These are phyloP conservation scores for Cutaneotrichosporon cavernicola DNA, from an alignment of 1,284 basidiomycete species.

Conservation along the genomic window DNA sequence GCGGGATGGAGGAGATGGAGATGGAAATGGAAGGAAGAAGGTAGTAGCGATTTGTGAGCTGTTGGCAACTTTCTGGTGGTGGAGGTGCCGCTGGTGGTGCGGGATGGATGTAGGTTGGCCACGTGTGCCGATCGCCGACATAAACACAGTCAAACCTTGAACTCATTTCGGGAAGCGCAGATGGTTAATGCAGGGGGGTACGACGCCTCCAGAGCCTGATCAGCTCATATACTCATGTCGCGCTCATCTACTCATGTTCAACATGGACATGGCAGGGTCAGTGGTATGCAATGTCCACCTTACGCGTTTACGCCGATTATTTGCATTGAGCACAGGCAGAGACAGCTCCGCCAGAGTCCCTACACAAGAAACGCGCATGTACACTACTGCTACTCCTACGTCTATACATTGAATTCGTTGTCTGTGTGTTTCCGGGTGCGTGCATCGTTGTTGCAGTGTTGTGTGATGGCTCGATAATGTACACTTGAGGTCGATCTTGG, in stretches of 20 bases:
- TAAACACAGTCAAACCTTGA: background rate
- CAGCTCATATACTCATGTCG: background rate
- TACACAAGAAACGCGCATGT: background rate
- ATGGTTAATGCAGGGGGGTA: background rate
- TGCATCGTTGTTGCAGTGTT: background rate
- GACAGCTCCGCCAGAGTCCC: background rate
- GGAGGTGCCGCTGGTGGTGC: background rate
- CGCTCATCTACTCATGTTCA: background rate
- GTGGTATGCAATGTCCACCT: background rate
- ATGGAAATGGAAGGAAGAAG: background rate
- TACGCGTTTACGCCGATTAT: background rate
- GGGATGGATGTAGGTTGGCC: background rate
- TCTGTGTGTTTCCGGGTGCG: background rate
- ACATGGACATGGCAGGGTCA: background rate
- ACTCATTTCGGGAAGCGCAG: background rate
- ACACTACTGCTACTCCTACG: conserved; percentile 4
- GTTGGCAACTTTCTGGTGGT: background rate
- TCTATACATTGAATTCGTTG: conserved; percentile 1
- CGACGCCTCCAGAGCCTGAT: background rate
- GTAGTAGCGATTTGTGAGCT: background rate
- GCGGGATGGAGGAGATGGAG: background rate
- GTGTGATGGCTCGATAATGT: conserved; percentile 3
- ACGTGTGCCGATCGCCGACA: background rate
- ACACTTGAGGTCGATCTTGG: background rate
- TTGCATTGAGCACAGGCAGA: conserved; percentile 1